Evolutionary conservation across 1,139 yeast species (phyloP).

Genomic region (Sugiyamaella grinbergsii): DNA sequence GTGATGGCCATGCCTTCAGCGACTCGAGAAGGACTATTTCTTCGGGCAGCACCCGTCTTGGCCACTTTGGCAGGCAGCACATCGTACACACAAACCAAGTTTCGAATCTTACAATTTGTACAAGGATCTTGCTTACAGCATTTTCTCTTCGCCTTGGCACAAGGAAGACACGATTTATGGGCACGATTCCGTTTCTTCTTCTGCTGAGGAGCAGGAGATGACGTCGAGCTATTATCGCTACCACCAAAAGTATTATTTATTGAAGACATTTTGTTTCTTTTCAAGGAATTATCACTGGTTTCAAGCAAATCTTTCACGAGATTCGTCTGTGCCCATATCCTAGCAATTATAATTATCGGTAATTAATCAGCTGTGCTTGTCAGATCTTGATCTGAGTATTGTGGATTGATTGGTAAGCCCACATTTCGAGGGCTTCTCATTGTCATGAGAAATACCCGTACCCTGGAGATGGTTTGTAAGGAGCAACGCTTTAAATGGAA

Average conservation of each 20-base stretch:
- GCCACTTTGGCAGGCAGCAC: background rate
- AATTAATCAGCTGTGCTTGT: no score
- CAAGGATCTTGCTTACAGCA: slow-evolving; percentile 30
- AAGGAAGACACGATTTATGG: slow-evolving; percentile 30
- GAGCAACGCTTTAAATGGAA: no score
- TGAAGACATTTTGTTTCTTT: background rate
- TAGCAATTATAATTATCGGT: no score
- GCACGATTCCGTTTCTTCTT: slow-evolving; percentile 24
- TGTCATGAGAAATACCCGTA: no score
- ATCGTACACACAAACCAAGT: slow-evolving; percentile 28
- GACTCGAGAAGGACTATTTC: slow-evolving; percentile 3
- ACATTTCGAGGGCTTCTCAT: no score
- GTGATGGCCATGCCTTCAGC: slow-evolving; percentile 2
- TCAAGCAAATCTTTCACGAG: no score
- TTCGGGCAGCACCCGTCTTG: background rate
- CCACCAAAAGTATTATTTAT: background rate
- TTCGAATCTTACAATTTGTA: slow-evolving; percentile 28
- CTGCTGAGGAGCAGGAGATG: background rate
- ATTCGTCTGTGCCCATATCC: no score
- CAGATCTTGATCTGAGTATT: no score
- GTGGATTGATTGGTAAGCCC: no score
- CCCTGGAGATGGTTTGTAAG: no score
- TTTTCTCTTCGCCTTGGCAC: slow-evolving; percentile 30
- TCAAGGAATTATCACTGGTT: no score
- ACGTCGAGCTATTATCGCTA: background rate